A percentile compares a stretch with the other conserved stretches of the same genome.
phyloP scores from a whole-genome alignment of 768 basidiomycete species.

The Nevesoporus exiguus region DNA sequence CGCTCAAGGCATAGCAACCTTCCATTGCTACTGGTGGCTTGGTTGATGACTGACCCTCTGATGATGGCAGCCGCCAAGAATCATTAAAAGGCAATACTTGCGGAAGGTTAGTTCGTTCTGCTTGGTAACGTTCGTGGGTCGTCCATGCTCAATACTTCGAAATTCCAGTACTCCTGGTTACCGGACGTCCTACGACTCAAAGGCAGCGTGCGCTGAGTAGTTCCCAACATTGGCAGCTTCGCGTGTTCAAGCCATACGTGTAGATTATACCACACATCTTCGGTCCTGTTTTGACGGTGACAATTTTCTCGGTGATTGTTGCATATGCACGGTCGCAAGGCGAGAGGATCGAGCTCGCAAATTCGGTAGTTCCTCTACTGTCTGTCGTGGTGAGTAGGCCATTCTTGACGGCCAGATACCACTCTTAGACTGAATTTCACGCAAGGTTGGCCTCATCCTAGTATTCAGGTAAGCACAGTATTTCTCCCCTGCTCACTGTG shows the following conservation, averaged over 20 bases:
- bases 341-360: conserved; percentile 61
- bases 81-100: conserved; percentile 51
- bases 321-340: conserved; percentile 60
- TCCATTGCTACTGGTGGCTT: not conserved
- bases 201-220: conserved; percentile 60
- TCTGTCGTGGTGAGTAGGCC: conserved; percentile 76
- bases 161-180: conserved; percentile 76
- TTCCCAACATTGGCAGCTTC: not conserved
- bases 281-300: conserved; percentile 83
- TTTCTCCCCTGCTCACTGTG: not conserved
- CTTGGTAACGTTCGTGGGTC: not conserved
- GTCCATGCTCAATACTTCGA: not conserved
- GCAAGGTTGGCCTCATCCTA: conserved; percentile 80
- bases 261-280: conserved; percentile 70
- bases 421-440: conserved; percentile 1
- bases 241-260: conserved; percentile 4
- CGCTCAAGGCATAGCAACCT: conserved; percentile 25
- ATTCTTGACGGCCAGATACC: not conserved
- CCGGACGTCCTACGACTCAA: conserved; percentile 83
- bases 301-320: conserved; percentile 62
- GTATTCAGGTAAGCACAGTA: conserved; percentile 65
- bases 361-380: conserved; percentile 82
- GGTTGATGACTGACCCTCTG: not conserved
- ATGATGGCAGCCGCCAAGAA: conserved; percentile 36
- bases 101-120: conserved; percentile 41